Evolutionary conservation across 306 rosid genomes (phyloP).

Genomic region (Rubus parviflorus): DNA sequence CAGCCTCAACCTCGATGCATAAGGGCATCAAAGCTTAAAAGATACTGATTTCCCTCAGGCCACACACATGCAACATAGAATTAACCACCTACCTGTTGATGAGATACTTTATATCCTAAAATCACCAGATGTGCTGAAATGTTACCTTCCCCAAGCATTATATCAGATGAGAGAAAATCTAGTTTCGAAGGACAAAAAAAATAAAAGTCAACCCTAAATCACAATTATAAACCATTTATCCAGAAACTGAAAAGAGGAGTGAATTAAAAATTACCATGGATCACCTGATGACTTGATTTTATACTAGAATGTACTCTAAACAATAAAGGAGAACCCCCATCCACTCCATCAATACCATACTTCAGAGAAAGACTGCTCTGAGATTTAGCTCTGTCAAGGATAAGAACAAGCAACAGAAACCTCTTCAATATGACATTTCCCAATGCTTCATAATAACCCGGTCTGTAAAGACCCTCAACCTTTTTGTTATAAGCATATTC

Average conservation of each 20-base stretch:
- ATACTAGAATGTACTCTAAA: slow-evolving; percentile 56
- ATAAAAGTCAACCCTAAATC: slow-evolving; percentile 39
- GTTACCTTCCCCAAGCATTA: slow-evolving; percentile 97
- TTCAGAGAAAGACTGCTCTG: slow-evolving; percentile 76
- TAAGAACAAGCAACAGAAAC: slow-evolving; percentile 68
- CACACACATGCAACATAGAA: slow-evolving; percentile 4
- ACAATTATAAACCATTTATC: slow-evolving; percentile 12
- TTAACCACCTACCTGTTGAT: slow-evolving; percentile 64
- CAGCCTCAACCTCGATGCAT: slow-evolving; percentile 7
- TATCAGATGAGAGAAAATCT: slow-evolving; percentile 82
- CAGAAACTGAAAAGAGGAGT: slow-evolving; percentile 20
- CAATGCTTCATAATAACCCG: slow-evolving; percentile 85
- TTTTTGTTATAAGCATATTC: slow-evolving; percentile 74
- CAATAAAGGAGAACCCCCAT: slow-evolving; percentile 93
- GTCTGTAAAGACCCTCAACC: slow-evolving; percentile 90
- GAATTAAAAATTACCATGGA: slow-evolving; percentile 51
- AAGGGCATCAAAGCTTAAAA: not conserved
- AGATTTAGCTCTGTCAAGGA: slow-evolving; percentile 79
- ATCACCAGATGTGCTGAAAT: slow-evolving; percentile 70
- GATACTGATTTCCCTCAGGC: not conserved
- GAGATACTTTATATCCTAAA: slow-evolving; percentile 74
- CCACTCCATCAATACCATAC: slow-evolving; percentile 91
- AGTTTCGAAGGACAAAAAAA: slow-evolving; percentile 43
- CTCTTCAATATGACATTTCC: slow-evolving; percentile 82
- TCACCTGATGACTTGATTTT: slow-evolving; percentile 75